Evolutionary conservation across 495 filamentous ascomycete species (phyloP).

Genomic region (Pyrenopolyporus hunteri): DNA sequence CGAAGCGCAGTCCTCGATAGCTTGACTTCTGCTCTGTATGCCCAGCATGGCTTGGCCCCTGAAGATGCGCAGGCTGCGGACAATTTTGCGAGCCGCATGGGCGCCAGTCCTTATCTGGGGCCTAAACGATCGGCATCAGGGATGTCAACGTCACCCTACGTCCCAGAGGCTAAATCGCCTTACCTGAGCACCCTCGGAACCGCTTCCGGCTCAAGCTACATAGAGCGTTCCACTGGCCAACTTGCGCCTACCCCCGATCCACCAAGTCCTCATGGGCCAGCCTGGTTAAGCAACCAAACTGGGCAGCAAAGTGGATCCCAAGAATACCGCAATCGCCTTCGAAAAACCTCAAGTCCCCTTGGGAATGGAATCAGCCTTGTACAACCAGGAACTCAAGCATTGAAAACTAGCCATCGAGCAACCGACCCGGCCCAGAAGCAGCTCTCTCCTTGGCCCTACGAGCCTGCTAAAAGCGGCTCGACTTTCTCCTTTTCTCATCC

Average conservation of each 20-base stretch:
- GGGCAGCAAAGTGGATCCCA: background rate
- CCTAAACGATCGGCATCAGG: slow-evolving; percentile 4
- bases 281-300: slow-evolving; percentile 10
- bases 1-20: slow-evolving; percentile 37
- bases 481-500: slow-evolving; percentile 43
- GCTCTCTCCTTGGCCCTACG: slow-evolving; percentile 15
- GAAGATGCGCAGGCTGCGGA: slow-evolving; percentile 3
- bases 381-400: slow-evolving; percentile 2
- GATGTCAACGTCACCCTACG: slow-evolving; percentile 6
- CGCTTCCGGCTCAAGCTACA: slow-evolving; percentile 6
- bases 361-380: slow-evolving; percentile 4
- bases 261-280: slow-evolving; percentile 19
- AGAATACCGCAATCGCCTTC: background rate
- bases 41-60: slow-evolving; percentile 33
- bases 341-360: slow-evolving; percentile 16
- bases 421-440: slow-evolving; percentile 19
- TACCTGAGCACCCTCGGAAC: slow-evolving; percentile 1
- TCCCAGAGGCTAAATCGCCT: slow-evolving; percentile 8
- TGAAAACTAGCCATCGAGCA: background rate
- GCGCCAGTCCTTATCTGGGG: slow-evolving; percentile 8
- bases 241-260: background rate
- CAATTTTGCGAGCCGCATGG: background rate
- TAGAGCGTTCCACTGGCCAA: slow-evolving; percentile 31
- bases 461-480: slow-evolving; percentile 23
- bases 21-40: slow-evolving; percentile 31